Evolutionary conservation across 441 rosid species (phyloP).

Genomic region (Capsella rubella): DNA sequence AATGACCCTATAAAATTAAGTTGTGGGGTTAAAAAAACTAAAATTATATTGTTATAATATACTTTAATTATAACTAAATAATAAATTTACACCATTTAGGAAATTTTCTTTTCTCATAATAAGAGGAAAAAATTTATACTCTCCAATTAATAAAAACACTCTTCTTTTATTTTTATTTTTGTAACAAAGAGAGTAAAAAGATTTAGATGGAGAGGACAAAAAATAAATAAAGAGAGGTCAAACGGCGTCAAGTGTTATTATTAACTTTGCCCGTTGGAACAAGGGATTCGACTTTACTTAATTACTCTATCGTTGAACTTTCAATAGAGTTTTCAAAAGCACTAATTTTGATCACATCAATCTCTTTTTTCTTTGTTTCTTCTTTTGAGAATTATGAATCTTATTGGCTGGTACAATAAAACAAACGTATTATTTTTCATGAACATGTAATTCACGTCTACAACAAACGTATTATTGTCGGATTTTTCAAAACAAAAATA

Average conservation of each 20-base stretch:
- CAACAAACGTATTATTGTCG: constrained; percentile 7
- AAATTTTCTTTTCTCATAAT: no score
- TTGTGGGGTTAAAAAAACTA: no score
- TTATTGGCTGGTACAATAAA: constrained; percentile 16
- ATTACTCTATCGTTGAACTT: constrained; percentile 38
- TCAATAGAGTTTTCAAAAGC: constrained; percentile 33
- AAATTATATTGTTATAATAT: no score
- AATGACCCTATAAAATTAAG: no score
- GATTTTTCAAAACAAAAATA: background rate
- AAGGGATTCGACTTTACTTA: constrained; percentile 35
- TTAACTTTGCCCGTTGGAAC: constrained; percentile 35
- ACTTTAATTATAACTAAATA: no score
- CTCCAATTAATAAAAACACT: no score
- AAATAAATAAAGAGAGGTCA: background rate
- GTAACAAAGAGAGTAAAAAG: background rate
- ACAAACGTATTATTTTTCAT: constrained; percentile 17
- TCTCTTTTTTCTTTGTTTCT: background rate
- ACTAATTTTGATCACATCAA: constrained; percentile 37
- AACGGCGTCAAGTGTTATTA: constrained; percentile 17
- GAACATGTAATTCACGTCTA: background rate
- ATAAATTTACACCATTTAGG: no score
- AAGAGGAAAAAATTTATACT: background rate
- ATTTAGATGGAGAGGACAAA: no score
- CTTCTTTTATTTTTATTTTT: no score
- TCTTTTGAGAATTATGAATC: constrained; percentile 12